Evolutionary conservation across 2,329 filamentous ascomycete genomes (phyloP), one percentile per base, ranked within the genome.

Genomic region (Didymellaceae sp.): DNA sequence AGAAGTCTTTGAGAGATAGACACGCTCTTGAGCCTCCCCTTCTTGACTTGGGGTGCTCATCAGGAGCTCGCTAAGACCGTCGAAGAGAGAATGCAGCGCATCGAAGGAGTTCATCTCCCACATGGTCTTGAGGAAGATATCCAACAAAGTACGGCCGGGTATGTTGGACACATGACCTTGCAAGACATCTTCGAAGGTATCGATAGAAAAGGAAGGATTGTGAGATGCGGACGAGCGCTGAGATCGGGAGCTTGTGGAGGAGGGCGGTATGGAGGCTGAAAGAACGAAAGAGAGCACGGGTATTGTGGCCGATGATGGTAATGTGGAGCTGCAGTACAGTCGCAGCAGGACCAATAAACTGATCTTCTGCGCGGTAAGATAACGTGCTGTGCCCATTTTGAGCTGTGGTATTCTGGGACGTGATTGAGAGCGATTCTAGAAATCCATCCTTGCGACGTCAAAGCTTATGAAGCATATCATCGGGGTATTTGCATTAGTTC

Each of bases 361-460:
- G 60, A 97, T 83, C 70, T 94, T 96, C 61, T 90, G 87, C 10
- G 93, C 90, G n/a, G 90, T 96, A 35, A 97, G 81, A 72, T 88
- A 96, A 49, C 89, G 88, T 63, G 87, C 83, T 87, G 93, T 95
- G 43, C 59, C 55, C 66, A 69, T 67, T 21, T 47, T 55, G 49
- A 39, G 26, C 20, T 26, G 37, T 25, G 38, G 28, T n/a, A 16
- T 18, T 16, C 7, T 2, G 16, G 33, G 11, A 2, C 11, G 25
- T n/a, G 26, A 43, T 14, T 10, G 16, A 22, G 20, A 5, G 6
- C 14, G 6, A 9, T 18, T 13, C 8, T 3, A 25, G 43, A 33
- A 11, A 26, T 16, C 22, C 20, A 25, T 21, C 9, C 2, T 10
- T 26, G 11, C 17, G 1, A 1, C 26, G 5, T 13, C 9, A 42